phyloP scores from a whole-genome alignment of 495 filamentous ascomycete species.

The Lepidopterella palustris region DNA sequence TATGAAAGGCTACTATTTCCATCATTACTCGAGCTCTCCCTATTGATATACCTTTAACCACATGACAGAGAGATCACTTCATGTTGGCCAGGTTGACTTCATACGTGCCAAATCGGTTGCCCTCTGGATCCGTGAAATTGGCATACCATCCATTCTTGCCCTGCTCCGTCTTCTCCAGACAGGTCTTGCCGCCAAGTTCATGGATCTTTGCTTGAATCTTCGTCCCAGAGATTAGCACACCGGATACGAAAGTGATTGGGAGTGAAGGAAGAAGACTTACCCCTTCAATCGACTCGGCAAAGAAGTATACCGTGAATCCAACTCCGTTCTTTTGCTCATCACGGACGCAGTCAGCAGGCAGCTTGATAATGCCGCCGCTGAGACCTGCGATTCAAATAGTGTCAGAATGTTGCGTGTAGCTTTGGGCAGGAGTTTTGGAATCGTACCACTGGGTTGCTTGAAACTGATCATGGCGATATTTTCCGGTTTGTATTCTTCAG shows the following conservation, averaged over 20 bases:
- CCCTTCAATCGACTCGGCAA: conserved; percentile 16
- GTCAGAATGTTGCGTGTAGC: background rate
- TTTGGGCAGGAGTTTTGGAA: background rate
- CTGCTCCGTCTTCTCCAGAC: conserved; percentile 11
- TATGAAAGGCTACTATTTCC: too few relatives aligned
- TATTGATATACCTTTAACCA: too few relatives aligned
- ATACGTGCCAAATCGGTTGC: conserved; percentile 22
- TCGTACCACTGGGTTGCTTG: conserved; percentile 11
- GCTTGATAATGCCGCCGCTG: conserved; percentile 20
- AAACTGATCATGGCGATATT: conserved; percentile 9
- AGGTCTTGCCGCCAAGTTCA: conserved; percentile 12
- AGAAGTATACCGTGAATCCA: conserved; percentile 20
- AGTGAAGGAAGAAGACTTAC: conserved; percentile 2
- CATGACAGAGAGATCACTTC: too few relatives aligned
- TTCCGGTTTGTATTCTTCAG: background rate
- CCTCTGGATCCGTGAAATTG: conserved; percentile 22
- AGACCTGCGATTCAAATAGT: conserved; percentile 6
- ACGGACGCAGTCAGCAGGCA: conserved; percentile 7
- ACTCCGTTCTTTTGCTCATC: conserved; percentile 15
- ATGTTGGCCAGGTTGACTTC: conserved; percentile 5
- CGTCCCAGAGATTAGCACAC: background rate
- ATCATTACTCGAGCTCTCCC: too few relatives aligned
- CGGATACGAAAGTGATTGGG: background rate
- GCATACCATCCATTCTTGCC: conserved; percentile 19
- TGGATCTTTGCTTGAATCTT: conserved; percentile 14